Evolutionary conservation across 1,139 yeast species (phyloP), one percentile per base, ranked within the genome.

Genomic region (Hansenula lynferdii): DNA sequence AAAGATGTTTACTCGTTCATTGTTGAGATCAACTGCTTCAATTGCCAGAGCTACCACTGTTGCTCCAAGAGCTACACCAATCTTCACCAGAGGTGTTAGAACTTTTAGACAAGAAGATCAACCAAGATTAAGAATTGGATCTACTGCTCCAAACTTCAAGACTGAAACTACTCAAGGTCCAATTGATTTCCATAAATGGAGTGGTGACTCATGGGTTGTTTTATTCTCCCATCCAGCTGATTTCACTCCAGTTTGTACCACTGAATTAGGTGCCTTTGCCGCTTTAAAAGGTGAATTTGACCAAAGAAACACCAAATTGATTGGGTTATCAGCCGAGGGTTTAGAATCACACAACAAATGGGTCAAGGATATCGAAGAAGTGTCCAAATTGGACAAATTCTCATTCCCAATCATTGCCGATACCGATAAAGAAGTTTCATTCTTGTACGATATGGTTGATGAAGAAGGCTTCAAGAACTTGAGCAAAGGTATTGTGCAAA

Each of bases 171-270:
- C 95, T 43, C 69, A 71, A 45, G 96, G 96, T 40, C 72, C 75
- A 49, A 77, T 87, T 57, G 75, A 80, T 46, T 85, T 87, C 76
- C 92, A 87, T 67, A 79, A 85, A 44, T 87, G 70, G 68, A 67
- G 85, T 54, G 95, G 94, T 39, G 72, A 82, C 62, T 72, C 78
- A 34, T 87, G 96, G 96, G 80, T 79, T 38, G 80, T 87, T 32
- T 70, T 87, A 56, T 87, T 87, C 65, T 85, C 95, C 19, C 96
- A 87, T 62, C 96, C 96, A 40, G 96, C 87, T 35, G 96, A 87
- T 63, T 86, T 85, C 72, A 87, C 96, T 15, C 96, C 96, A 29
- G 96, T 87, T 37, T 87, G 96, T 67, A 87, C 96, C 52, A 87
- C 96, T 39, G 96, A 87, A 69, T 74, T 87, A 55, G 96, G 96